Evolutionary conservation across 805 yeast genomes (phyloP), one percentile per base, ranked within the genome.

Genomic region (Cyberlindnera euphorbiae): DNA sequence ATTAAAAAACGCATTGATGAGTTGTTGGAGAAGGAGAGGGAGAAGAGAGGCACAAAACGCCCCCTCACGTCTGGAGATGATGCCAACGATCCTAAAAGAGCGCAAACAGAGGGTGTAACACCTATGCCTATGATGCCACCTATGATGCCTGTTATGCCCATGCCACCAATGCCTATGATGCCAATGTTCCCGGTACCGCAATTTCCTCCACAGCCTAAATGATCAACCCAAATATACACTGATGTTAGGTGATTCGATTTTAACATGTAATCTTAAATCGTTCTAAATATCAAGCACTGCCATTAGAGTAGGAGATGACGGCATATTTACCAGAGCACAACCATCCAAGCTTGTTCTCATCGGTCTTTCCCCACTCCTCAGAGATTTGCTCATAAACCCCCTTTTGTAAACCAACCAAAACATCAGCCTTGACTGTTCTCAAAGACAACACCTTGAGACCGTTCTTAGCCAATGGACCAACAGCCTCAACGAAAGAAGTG

Each of bases 351-450:
- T 84, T 86, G 33, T 67, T 59, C 41, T 80, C 79, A 42, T 82
- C 76, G 0, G 84, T 79, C 53, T 62, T 63, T 26, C 60, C 49
- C 83, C 85, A 89, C 28, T 63, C 60, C 39, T 70, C 60, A 30
- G 75, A 69, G 45, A 90, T 69, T 53, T 77, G 69, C 49, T 81
- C 88, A 47, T 83, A 84, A 28, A 75, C 63, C 4, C 96, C 96
- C 26, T 67, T 70, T 4, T 71, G 69, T 45, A 93, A 72, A 2
- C 95, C 97, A 27, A 85, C 96, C 36, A 83, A 79, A 6, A 89
- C 97, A 57, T 93, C 98, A 1, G 97, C 97, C 63, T 93, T 93
- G 59, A 95, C 82, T 3, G 97, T 93, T 66, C 99, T 78, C 50
- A 93, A 70, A 23, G 94, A 75, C 40, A 87, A 66, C 18, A 86